phyloP scores from a whole-genome alignment of 2,329 filamentous ascomycete genomes.

The Colletotrichum tamarilloi region DNA sequence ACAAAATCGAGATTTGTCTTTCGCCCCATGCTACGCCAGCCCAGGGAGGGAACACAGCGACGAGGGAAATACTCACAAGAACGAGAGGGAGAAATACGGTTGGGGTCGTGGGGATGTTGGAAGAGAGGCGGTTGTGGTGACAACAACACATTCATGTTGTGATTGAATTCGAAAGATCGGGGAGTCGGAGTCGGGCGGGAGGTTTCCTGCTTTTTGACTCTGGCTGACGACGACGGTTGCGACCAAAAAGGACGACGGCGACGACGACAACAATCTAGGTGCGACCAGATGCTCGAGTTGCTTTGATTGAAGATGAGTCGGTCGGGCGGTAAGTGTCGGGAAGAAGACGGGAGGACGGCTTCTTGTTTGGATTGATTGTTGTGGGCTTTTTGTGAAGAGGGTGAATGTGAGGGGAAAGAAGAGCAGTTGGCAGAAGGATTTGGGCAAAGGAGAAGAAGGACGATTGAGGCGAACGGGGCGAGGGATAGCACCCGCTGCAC shows the following conservation, averaged over 20 bases:
- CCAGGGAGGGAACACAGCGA: constrained; percentile 40
- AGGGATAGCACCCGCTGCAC: constrained; percentile 6
- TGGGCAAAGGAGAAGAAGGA: constrained; percentile 25
- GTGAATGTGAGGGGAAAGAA: constrained; percentile 36
- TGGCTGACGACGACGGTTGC: constrained; percentile 34
- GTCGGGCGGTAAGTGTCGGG: constrained; percentile 6
- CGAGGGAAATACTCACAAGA: constrained; percentile 58
- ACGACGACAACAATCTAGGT: constrained; percentile 25
- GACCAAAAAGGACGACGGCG: constrained; percentile 8
- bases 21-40: background rate
- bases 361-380: constrained; percentile 12
- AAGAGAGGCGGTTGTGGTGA: constrained; percentile 70
- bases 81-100: constrained; percentile 65
- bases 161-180: constrained; percentile 10
- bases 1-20: background rate
- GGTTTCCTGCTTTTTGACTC: constrained; percentile 8
- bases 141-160: constrained; percentile 71
- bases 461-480: constrained; percentile 15
- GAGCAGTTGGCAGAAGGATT: background rate
- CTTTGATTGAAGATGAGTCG: background rate
- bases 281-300: constrained; percentile 22
- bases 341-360: background rate
- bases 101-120: constrained; percentile 67
- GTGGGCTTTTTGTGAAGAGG: constrained; percentile 18
- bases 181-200: constrained; percentile 2